Evolutionary conservation across 331 rosid genomes (phyloP).

Genomic region (Stylosanthes scabra): DNA sequence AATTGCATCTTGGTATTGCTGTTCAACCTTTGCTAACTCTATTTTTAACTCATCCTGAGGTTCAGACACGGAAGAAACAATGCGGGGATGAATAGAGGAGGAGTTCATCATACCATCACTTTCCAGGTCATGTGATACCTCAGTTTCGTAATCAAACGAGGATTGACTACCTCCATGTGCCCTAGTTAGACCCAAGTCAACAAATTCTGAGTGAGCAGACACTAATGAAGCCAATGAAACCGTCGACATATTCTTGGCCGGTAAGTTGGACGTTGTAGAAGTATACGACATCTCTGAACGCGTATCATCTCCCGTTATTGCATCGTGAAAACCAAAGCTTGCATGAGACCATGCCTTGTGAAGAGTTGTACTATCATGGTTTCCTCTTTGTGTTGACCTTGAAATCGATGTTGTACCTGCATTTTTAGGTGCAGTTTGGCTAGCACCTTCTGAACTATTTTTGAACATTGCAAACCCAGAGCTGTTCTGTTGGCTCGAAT

Average conservation of each 20-base stretch:
- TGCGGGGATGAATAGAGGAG: slow-evolving; percentile 12
- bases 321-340: slow-evolving; percentile 15
- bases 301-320: slow-evolving; percentile 33
- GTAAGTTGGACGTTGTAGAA: slow-evolving; percentile 39
- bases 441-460: not conserved
- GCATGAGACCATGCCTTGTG: slow-evolving; percentile 34
- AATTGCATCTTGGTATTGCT: slow-evolving; percentile 47
- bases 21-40: slow-evolving; percentile 59
- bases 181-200: slow-evolving; percentile 33
- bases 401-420: slow-evolving; percentile 13
- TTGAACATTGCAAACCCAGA: slow-evolving; percentile 20
- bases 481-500: slow-evolving; percentile 11
- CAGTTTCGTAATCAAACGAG: slow-evolving; percentile 33
- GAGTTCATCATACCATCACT: slow-evolving; percentile 18
- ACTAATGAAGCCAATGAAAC: slow-evolving; percentile 28
- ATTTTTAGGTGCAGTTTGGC: slow-evolving; percentile 25
- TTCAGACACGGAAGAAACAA: slow-evolving; percentile 36
- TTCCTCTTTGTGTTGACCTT: slow-evolving; percentile 26
- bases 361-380: not conserved
- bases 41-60: slow-evolving; percentile 46
- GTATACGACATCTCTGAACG: slow-evolving; percentile 35
- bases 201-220: slow-evolving; percentile 41
- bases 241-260: slow-evolving; percentile 29
- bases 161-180: slow-evolving; percentile 32
- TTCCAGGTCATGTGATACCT: slow-evolving; percentile 21